Evolutionary conservation across 495 filamentous ascomycete species (phyloP).

Genomic region (Penicillium pulvis): DNA sequence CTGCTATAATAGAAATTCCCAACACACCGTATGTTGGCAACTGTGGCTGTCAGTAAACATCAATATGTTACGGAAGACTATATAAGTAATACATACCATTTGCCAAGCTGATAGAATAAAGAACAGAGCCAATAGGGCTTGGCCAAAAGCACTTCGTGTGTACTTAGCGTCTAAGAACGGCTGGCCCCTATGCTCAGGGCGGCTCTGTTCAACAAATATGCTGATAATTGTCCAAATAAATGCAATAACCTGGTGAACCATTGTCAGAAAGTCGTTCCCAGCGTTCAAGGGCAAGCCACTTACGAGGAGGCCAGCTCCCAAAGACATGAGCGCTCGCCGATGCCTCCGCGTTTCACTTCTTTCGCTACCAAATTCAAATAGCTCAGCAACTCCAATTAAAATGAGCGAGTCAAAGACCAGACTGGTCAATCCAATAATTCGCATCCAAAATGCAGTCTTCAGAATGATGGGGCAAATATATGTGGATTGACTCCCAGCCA

Average conservation of each 20-base stretch:
- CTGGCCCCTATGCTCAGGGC: conserved; percentile 29
- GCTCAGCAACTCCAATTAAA: conserved; percentile 36
- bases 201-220: conserved; percentile 23
- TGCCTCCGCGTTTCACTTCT: conserved; percentile 27
- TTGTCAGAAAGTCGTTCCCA: conserved; percentile 9
- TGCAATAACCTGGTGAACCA: conserved; percentile 31
- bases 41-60: conserved; percentile 23
- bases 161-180: conserved; percentile 36
- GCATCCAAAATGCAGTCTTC: conserved; percentile 27
- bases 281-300: conserved; percentile 11
- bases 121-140: conserved; percentile 33
- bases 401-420: conserved; percentile 38
- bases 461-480: conserved; percentile 49
- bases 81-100: conserved; percentile 33
- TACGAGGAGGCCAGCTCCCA: conserved; percentile 43
- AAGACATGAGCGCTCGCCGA: conserved; percentile 27
- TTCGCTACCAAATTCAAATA: conserved; percentile 25
- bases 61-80: neutral
- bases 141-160: conserved; percentile 37
- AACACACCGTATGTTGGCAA: conserved; percentile 37
- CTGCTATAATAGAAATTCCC: conserved; percentile 36
- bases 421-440: conserved; percentile 28
- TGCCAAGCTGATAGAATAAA: conserved; percentile 41
- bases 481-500: conserved; percentile 39
- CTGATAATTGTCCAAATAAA: conserved; percentile 34